Evolutionary conservation across 257 asterid species (phyloP), one percentile per base, ranked within the genome.

Genomic region (Petrea volubilis): DNA sequence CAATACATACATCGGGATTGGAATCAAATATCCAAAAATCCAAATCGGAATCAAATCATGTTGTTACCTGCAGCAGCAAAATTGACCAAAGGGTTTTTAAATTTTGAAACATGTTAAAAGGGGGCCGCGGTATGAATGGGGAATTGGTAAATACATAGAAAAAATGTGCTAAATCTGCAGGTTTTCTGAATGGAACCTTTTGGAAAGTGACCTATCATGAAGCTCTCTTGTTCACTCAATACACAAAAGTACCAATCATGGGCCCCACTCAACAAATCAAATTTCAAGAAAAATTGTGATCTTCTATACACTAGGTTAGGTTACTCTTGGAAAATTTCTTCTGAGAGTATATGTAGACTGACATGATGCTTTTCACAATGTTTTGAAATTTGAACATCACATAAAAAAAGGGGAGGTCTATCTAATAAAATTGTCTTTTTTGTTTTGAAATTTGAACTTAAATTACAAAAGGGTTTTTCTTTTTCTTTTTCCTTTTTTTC

Each of bases 191-290:
- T 36, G 11, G 58, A 62, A 76, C 73, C 79, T 79, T 77, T 56
- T 24, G 33, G 89, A 83, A 76, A 81, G 70, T 72, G 87, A 87
- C 90, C 25, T 15, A 7, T 82, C 86, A 76, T 2, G 53, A 41
- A n/a, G n/a, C n/a, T n/a, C 49, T 68, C 46, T n/a, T 74, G 44
- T 15, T 66, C 40, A 64, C 67, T 70, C 74, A 60, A 73, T 17
- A 55, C 55, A 53, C 70, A 70, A 53, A 62, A 70, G 64, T 20
- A 50, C 40, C 7, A 36, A 5, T n/a, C 58, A 24, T 64, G 78
- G 78, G 78, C 68, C 79, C 82, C 72, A 61, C 67, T 15, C 31
- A 41, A 24, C 15, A 60, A 68, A 1, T 5, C 17, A 51, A 69
- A 74, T 34, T 73, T 68, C 74, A 68, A 78, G 70, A 40, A 25